A percentile compares a stretch with the other conserved stretches of the same genome.
These are phyloP conservation scores for Pilasporangium apinafurcum DNA, from an alignment of 352 stramenopile species.

Conservation along the genomic window DNA sequence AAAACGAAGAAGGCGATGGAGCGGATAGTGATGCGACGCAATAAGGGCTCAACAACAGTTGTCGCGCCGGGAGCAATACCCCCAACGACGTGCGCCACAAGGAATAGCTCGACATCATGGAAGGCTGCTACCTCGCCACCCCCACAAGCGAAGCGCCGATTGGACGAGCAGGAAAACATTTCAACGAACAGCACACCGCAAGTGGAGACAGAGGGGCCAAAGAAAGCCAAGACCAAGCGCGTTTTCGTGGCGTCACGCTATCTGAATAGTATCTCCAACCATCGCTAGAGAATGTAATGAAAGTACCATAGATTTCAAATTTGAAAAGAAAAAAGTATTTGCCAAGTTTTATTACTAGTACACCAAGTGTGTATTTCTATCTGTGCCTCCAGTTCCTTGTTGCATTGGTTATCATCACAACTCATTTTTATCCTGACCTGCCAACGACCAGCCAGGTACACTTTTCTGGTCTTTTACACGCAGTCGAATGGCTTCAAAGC, in stretches of 20 bases:
- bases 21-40: constrained; percentile 32
- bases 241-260: constrained; percentile 44
- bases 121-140: not conserved
- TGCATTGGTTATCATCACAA: constrained; percentile 12
- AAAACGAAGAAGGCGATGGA: constrained; percentile 63
- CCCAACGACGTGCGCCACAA: too few relatives aligned
- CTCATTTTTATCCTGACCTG: constrained; percentile 19
- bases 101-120: constrained; percentile 12
- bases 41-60: too few relatives aligned
- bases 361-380: too few relatives aligned
- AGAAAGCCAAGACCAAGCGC: constrained; percentile 18
- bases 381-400: too few relatives aligned
- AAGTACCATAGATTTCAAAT: constrained; percentile 9
- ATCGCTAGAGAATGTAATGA: not conserved
- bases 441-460: constrained; percentile 72
- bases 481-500: constrained; percentile 67
- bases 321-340: constrained; percentile 1
- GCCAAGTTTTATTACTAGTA: too few relatives aligned
- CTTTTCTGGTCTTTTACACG: constrained; percentile 82
- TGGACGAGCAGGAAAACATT: not conserved
- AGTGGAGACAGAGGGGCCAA: not conserved
- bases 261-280: constrained; percentile 21
- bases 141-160: not conserved
- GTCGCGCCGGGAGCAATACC: too few relatives aligned
- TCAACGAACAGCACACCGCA: constrained; percentile 1